phyloP scores from a whole-genome alignment of 1,284 basidiomycete genomes.

The Sanghuangporus sanghuang region DNA sequence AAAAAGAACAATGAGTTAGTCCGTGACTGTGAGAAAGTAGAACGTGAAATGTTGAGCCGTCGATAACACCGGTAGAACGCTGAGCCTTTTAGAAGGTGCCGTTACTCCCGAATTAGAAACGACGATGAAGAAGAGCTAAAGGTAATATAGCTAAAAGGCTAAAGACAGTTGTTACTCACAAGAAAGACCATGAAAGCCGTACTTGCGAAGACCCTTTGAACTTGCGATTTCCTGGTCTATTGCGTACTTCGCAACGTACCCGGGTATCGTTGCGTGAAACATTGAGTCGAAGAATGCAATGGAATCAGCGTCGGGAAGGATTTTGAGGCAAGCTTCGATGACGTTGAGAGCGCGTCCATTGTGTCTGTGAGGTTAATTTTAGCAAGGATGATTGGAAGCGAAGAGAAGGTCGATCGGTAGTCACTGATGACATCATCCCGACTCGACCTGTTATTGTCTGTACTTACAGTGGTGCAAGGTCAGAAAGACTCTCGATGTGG shows the following conservation, averaged over 20 bases:
- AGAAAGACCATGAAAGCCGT: conserved; percentile 83
- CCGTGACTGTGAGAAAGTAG: conserved; percentile 18
- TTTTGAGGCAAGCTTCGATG: conserved; percentile 54
- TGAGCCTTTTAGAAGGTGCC: neutral
- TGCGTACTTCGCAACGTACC: conserved; percentile 72
- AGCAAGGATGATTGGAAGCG: neutral
- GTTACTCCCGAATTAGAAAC: neutral
- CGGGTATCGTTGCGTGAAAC: conserved; percentile 75
- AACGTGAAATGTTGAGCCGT: conserved; percentile 25
- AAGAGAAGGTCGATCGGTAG: neutral
- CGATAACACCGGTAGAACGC: neutral
- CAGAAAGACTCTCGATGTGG: conserved; percentile 70
- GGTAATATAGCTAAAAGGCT: neutral
- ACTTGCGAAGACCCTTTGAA: conserved; percentile 70
- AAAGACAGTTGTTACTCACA: conserved; percentile 36
- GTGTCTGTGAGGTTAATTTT: conserved; percentile 35
- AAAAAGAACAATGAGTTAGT: conserved; percentile 10
- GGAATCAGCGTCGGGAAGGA: conserved; percentile 56
- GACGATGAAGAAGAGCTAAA: neutral
- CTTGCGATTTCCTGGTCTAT: conserved; percentile 61
- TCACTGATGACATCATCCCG: neutral
- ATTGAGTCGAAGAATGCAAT: conserved; percentile 81
- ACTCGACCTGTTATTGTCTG: neutral
- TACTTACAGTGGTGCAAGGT: conserved; percentile 75
- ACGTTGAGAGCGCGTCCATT: conserved; percentile 59